Conservation (phyloP, 176 grass and related monocot species). For the Oryza australiensis region DNA sequence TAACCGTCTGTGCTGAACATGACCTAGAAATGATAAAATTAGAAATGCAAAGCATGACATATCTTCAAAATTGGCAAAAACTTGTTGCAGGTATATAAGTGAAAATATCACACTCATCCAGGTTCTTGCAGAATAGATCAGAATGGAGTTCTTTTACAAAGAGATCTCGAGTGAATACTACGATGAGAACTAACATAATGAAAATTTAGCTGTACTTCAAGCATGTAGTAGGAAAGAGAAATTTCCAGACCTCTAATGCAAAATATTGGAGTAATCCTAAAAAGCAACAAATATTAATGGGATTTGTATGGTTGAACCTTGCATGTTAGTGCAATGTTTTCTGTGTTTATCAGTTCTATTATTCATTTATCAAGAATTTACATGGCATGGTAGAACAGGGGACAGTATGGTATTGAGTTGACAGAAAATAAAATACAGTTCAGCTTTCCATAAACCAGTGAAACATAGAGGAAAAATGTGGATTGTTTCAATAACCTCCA, state of each 20-base stretch:
- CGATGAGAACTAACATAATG: conserved; percentile 1
- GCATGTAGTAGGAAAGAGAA: neutral
- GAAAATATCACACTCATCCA: neutral
- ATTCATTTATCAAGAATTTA: neutral
- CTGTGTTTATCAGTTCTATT: neutral
- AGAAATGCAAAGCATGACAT: conserved; percentile 32
- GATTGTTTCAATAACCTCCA: neutral
- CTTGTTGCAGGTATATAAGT: neutral
- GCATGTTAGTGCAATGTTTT: neutral
- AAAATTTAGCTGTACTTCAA: conserved; percentile 21
- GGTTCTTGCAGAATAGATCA: conserved; percentile 4
- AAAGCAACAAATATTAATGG: neutral
- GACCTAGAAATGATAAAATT: conserved; percentile 60
- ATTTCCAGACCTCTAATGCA: conserved; percentile 1
- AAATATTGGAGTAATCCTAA: neutral
- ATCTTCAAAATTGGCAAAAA: conserved; percentile 22
- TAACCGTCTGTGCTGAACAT: conserved; percentile 99
- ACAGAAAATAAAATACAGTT: conserved; percentile 5
- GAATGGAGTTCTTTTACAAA: conserved; percentile 22
- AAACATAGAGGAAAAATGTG: neutral
- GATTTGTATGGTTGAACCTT: neutral
- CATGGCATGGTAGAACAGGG: neutral
- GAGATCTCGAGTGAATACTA: conserved; percentile 15
- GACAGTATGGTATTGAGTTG: conserved; percentile 2
- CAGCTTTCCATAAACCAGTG: neutral